phyloP scores from a whole-genome alignment of 495 filamentous ascomycete species.

The Aspergillus campestris region DNA sequence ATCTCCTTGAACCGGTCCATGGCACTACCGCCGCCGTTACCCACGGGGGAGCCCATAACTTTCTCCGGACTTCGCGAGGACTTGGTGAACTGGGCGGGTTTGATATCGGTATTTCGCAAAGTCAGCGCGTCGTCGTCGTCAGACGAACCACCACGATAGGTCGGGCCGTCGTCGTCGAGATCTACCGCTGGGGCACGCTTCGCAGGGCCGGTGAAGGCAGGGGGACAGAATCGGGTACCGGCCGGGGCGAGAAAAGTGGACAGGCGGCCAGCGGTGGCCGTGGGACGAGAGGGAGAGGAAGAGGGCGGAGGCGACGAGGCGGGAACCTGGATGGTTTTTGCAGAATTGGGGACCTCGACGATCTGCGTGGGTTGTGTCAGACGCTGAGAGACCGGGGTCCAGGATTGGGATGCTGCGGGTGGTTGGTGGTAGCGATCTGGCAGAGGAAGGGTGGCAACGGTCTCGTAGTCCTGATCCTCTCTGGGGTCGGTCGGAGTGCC shows the following conservation, averaged over 20 bases:
- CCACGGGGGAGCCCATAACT: slow-evolving; percentile 29
- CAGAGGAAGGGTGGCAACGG: slow-evolving; percentile 52
- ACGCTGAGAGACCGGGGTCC: slow-evolving; percentile 32
- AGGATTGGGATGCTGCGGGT: slow-evolving; percentile 18
- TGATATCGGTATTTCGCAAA: slow-evolving; percentile 50
- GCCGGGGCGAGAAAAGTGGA: slow-evolving; percentile 65
- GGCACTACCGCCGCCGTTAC: slow-evolving; percentile 9
- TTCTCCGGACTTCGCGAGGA: slow-evolving; percentile 29
- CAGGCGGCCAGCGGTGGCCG: slow-evolving; percentile 30
- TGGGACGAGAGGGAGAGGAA: slow-evolving; percentile 37
- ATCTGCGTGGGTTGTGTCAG: slow-evolving; percentile 70
- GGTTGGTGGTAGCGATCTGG: slow-evolving; percentile 6
- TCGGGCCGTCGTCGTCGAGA: slow-evolving; percentile 49
- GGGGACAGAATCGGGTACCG: slow-evolving; percentile 63
- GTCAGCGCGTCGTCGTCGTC: slow-evolving; percentile 42
- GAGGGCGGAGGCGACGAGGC: slow-evolving; percentile 65
- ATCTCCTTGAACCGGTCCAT: slow-evolving; percentile 42
- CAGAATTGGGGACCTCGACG: slow-evolving; percentile 29
- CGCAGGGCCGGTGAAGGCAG: slow-evolving; percentile 25
- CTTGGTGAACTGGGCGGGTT: slow-evolving; percentile 55
- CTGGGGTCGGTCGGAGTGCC: slow-evolving; percentile 20
- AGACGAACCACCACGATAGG: slow-evolving; percentile 48
- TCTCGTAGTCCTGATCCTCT: slow-evolving; percentile 43
- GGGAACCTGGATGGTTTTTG: slow-evolving; percentile 57
- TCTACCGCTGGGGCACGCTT: slow-evolving; percentile 36